Percentiles rank a stretch among this genome's conserved stretches.
Evolutionary conservation across 106 monocot genomes (phyloP).

Genomic region (Acorus calamus): DNA sequence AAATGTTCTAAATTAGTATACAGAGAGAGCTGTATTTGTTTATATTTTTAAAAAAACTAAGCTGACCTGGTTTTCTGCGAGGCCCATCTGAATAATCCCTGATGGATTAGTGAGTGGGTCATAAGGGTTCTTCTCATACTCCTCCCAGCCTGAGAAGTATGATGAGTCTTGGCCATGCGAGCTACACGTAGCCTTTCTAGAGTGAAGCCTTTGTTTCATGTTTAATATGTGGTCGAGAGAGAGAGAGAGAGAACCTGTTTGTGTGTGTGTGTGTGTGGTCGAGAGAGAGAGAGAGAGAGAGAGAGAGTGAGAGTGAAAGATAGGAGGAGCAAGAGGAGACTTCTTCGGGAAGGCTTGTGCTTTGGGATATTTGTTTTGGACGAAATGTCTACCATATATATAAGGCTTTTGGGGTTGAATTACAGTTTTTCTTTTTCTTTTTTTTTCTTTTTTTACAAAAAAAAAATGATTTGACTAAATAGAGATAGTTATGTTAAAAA

Average conservation of each 20-base stretch:
- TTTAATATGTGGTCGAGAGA: neutral
- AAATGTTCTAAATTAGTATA: neutral
- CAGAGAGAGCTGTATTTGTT: neutral
- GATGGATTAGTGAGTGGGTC: slow-evolving; percentile 39
- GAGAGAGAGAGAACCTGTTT: neutral
- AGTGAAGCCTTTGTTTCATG: slow-evolving; percentile 8
- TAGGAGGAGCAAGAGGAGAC: neutral
- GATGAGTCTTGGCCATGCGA: slow-evolving; percentile 75
- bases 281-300: slow-evolving; percentile 1
- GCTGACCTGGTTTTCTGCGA: slow-evolving; percentile 84
- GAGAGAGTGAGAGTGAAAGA: neutral
- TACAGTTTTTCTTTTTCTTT: too few relatives aligned
- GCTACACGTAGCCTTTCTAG: slow-evolving; percentile 22
- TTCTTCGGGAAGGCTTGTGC: too few relatives aligned
- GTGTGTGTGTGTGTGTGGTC: too few relatives aligned
- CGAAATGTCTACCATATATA: too few relatives aligned
- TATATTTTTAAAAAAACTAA: neutral
- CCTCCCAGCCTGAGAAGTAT: slow-evolving; percentile 82
- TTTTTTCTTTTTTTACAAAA: too few relatives aligned
- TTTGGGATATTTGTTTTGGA: too few relatives aligned
- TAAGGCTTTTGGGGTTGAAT: too few relatives aligned
- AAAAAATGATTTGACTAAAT: too few relatives aligned
- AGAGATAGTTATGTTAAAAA: too few relatives aligned
- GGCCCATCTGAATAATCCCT: slow-evolving; percentile 95
- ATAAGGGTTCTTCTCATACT: slow-evolving; percentile 72